Percentiles rank a stretch among this genome's conserved stretches.
Evolutionary conservation across 176 grass and related monocot genomes (phyloP).

Genomic region (Rhynchospora tenuis): DNA sequence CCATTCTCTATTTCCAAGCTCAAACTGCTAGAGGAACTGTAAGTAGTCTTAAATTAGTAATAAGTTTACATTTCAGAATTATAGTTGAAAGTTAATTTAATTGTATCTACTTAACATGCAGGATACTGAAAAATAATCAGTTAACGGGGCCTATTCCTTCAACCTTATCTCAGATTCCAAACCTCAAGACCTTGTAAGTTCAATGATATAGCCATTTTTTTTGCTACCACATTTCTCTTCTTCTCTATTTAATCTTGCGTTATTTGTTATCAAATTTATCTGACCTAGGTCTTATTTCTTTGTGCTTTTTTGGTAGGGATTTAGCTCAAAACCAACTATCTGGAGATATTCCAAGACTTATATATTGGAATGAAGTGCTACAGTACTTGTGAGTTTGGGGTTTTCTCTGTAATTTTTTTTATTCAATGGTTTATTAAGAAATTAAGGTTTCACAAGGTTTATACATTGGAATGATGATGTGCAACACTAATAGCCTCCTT

Average conservation of each 20-base stretch:
- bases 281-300: neutral
- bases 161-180: constrained; percentile 95
- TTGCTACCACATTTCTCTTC: constrained; percentile 16
- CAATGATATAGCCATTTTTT: constrained; percentile 17
- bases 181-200: constrained; percentile 85
- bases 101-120: constrained; percentile 29
- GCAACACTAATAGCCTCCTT: neutral
- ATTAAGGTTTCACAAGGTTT: neutral
- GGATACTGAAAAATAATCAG: constrained; percentile 94
- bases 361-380: constrained; percentile 99
- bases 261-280: constrained; percentile 8
- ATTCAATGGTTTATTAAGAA: neutral
- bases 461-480: too few relatives aligned
- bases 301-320: constrained; percentile 46
- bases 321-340: constrained; percentile 88
- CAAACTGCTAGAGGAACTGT: constrained; percentile 94
- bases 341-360: constrained; percentile 84
- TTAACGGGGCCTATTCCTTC: constrained; percentile 96
- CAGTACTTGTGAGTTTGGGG: constrained; percentile 67
- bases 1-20: constrained; percentile 98
- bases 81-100: constrained; percentile 15
- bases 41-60: constrained; percentile 21
- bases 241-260: constrained; percentile 21
- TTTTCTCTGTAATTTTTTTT: constrained; percentile 1
- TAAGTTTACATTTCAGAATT: constrained; percentile 12